Evolutionary conservation across 176 grass and related monocot species (phyloP).

Genomic region (Phyllostachys edulis): DNA sequence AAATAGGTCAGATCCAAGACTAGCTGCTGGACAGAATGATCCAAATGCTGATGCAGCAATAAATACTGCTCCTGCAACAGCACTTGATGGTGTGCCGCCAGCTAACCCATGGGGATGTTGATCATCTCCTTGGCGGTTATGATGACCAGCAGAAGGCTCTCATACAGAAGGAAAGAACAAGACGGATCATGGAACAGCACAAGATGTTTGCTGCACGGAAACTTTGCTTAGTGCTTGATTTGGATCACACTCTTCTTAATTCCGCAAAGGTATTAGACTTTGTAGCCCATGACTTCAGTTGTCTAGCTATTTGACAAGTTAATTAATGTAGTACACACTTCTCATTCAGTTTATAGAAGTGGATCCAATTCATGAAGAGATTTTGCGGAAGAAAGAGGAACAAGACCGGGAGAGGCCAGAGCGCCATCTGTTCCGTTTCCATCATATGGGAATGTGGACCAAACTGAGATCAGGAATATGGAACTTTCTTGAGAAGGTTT

Average conservation of each 20-base stretch:
- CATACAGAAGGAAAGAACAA: conserved; percentile 96
- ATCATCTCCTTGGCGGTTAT: conserved; percentile 86
- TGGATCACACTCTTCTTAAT: conserved; percentile 97
- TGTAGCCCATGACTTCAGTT: conserved; percentile 14
- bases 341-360: conserved; percentile 83
- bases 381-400: conserved; percentile 92
- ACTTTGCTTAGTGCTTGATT: conserved; percentile 94
- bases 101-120: conserved; percentile 59
- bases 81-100: conserved; percentile 23
- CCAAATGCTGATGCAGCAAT: conserved; percentile 31
- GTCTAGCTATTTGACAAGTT: conserved; percentile 20
- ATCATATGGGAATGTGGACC: conserved; percentile 98
- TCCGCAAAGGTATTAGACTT: conserved; percentile 79
- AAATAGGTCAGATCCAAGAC: conserved; percentile 33
- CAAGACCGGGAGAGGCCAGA: conserved; percentile 69
- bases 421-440: conserved; percentile 77
- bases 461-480: conserved; percentile 96
- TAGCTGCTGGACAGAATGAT: conserved; percentile 38
- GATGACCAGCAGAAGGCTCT: conserved; percentile 87
- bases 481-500: conserved; percentile 97
- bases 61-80: conserved; percentile 26
- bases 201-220: conserved; percentile 85
- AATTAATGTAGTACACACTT: conserved; percentile 1
- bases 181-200: conserved; percentile 79
- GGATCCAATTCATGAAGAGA: conserved; percentile 74